These are phyloP conservation scores for Candida verbasci DNA, from an alignment of 805 yeast species.

Conservation along the genomic window DNA sequence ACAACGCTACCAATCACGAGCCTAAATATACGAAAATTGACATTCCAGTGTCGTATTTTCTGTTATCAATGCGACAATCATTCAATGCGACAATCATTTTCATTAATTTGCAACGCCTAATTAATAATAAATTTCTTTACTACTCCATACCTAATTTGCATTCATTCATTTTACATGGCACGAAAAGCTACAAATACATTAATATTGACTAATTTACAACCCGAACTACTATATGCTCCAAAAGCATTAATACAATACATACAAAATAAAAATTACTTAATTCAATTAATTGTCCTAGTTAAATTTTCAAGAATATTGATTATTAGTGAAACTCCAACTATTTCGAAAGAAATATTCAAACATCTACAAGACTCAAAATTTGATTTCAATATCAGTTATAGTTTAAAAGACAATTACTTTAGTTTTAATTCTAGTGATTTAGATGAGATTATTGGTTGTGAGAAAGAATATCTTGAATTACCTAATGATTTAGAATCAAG, in stretches of 20 bases:
- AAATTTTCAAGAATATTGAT: conserved; percentile 32
- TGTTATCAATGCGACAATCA: too few relatives aligned
- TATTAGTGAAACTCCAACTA: conserved; percentile 22
- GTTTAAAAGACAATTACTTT: conserved; percentile 29
- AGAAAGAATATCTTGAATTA: conserved; percentile 27
- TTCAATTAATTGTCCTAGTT: conserved; percentile 31
- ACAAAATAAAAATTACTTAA: conserved; percentile 16
- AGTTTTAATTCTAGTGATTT: conserved; percentile 1
- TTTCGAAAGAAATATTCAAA: conserved; percentile 18
- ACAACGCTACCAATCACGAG: not conserved
- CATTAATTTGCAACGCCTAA: not conserved
- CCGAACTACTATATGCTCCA: too few relatives aligned
- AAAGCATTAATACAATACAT: conserved; percentile 24
- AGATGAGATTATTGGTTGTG: not conserved
- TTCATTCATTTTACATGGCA: too few relatives aligned
- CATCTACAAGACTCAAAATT: conserved; percentile 11
- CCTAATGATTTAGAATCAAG: conserved; percentile 36
- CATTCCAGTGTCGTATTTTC: too few relatives aligned
- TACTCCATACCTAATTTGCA: too few relatives aligned
- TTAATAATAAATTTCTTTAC: too few relatives aligned
- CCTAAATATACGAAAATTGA: too few relatives aligned
- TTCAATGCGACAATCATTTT: not conserved
- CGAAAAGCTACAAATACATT: conserved; percentile 31
- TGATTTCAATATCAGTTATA: conserved; percentile 20
- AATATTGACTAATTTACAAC: conserved; percentile 27